These are phyloP conservation scores for Jatropha podagrica DNA, from an alignment of 441 rosid species.

Conservation along the genomic window DNA sequence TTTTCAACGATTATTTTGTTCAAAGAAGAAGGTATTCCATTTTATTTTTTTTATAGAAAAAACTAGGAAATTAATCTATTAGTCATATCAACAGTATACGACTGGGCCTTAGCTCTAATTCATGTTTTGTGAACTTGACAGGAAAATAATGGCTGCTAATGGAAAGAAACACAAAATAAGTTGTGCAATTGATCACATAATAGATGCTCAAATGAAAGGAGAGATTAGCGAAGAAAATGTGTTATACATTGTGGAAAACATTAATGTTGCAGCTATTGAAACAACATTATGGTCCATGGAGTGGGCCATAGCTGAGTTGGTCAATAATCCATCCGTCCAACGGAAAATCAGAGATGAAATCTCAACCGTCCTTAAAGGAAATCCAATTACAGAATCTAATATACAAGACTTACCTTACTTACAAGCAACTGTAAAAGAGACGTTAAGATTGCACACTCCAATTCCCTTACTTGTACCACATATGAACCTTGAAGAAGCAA, in stretches of 20 bases:
- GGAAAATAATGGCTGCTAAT: slow-evolving; percentile 51
- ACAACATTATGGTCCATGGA: slow-evolving; percentile 69
- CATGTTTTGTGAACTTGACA: slow-evolving; percentile 5
- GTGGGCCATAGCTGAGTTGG: slow-evolving; percentile 65
- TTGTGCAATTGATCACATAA: slow-evolving; percentile 58
- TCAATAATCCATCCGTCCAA: slow-evolving; percentile 48
- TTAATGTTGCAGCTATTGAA: slow-evolving; percentile 66
- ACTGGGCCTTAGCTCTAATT: too few species aligned
- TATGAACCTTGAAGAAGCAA: slow-evolving; percentile 62
- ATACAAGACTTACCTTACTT: slow-evolving; percentile 45
- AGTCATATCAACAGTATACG: too few species aligned
- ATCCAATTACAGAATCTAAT: slow-evolving; percentile 41
- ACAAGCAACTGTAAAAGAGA: slow-evolving; percentile 56
- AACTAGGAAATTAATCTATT: too few species aligned
- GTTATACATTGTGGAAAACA: slow-evolving; percentile 63
- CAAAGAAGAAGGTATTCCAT: slow-evolving; percentile 38
- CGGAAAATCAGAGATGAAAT: slow-evolving; percentile 48
- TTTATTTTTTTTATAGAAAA: neutral
- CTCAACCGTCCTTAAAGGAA: slow-evolving; percentile 31
- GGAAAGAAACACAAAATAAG: slow-evolving; percentile 46
- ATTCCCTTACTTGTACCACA: slow-evolving; percentile 61
- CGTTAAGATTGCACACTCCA: slow-evolving; percentile 52
- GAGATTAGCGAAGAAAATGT: slow-evolving; percentile 60
- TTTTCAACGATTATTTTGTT: slow-evolving; percentile 51
- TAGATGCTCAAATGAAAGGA: slow-evolving; percentile 55